Evolutionary conservation across 176 grass and related monocot species (phyloP), one percentile per base, ranked within the genome.

Genomic region (Dendrocalamus sinicus): DNA sequence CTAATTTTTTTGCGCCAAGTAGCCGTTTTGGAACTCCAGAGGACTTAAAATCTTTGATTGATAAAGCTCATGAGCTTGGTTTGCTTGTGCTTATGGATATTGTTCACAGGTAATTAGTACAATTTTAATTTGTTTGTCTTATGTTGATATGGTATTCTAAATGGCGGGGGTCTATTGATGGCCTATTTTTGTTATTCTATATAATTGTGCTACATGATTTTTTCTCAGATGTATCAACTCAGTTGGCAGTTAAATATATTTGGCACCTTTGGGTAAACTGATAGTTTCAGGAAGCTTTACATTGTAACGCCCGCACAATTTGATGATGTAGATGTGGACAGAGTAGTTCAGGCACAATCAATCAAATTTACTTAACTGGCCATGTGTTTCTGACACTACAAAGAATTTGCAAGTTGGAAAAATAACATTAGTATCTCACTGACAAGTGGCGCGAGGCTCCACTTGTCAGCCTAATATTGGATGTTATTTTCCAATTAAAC

Each of bases 1-100:
- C 97, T 55, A 99, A 96, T 86, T 99, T 96, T 84, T 99, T 94
- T 90, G 94, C 97, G 61, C 90, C 97, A 67, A 99, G 97, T 87
- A 96, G 93, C 86, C 94, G 97, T 44, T 99, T 99, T 91, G 97
- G 97, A 14, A 99, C 94, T 23, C 97, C 97, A 68, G 97, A 99
- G 75, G 94, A 99, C 30, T 87, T 99, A 24, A 99, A 99, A 80
- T 99, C 97, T 50, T 86, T 99, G 81, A 99, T 96, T 70, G 97
- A 99, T 86, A 96, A 59, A 86, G 97, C 97, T 44, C 97, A 99
- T 48, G 97, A 99, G 76, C 97, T 99, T 81, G 94, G 87, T 45
- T 86, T 99, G 81, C 79, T 94, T 80, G 94, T 99, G 63, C 92
- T 99, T 37, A 99, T 99, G 97, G 97, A 99, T 92, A 83, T 99